These are phyloP conservation scores for Gymnopus androsaceus DNA, from an alignment of 1,284 basidiomycete genomes.

Conservation along the genomic window DNA sequence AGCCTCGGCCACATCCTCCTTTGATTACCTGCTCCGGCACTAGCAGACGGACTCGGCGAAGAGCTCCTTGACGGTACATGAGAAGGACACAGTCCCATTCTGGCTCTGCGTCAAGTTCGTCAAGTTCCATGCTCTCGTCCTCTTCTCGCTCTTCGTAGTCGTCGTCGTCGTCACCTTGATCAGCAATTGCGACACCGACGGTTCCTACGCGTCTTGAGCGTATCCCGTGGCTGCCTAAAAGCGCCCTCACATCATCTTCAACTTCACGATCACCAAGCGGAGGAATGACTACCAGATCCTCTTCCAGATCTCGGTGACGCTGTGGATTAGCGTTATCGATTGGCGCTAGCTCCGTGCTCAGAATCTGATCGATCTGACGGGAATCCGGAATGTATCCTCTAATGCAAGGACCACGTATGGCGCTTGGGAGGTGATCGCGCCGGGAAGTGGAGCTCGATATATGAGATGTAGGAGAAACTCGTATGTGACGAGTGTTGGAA, in stretches of 20 bases:
- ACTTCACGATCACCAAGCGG: constrained; percentile 57
- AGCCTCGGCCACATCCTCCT: constrained; percentile 9
- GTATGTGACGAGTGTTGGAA: neutral
- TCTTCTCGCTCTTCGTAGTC: constrained; percentile 31
- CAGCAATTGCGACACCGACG: neutral
- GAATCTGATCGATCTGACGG: constrained; percentile 8
- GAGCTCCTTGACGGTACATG: constrained; percentile 29
- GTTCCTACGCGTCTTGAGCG: constrained; percentile 21
- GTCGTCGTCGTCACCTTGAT: constrained; percentile 25
- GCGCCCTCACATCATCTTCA: constrained; percentile 60
- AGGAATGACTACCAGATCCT: constrained; percentile 53
- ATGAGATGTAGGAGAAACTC: constrained; percentile 24
- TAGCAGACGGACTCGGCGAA: constrained; percentile 11
- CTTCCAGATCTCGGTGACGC: constrained; percentile 23
- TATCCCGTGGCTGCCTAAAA: constrained; percentile 51
- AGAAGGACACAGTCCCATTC: constrained; percentile 30
- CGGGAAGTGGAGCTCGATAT: constrained; percentile 16
- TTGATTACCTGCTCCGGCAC: neutral
- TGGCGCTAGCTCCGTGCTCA: neutral
- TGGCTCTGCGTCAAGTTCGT: constrained; percentile 23
- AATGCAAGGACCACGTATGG: constrained; percentile 49
- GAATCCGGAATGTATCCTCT: constrained; percentile 59
- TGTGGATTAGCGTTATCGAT: neutral
- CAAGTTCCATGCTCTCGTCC: constrained; percentile 28
- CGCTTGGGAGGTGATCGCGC: constrained; percentile 26